Percentiles rank a stretch among this genome's conserved stretches.
Conservation (phyloP, 1,284 basidiomycete genomes). For the Pseudozyma tsukubaensis region DNA sequence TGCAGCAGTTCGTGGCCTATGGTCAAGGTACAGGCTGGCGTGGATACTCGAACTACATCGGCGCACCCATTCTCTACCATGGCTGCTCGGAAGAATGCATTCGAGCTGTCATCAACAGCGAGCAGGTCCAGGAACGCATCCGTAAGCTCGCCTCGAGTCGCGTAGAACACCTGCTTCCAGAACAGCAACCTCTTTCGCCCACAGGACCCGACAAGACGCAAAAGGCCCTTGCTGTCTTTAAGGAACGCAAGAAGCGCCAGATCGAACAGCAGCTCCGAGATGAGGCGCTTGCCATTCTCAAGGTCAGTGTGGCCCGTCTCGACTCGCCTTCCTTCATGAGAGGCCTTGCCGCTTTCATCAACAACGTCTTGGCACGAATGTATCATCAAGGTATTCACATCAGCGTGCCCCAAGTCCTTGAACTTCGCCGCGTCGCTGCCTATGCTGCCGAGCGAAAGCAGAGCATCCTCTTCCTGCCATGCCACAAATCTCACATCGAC, state of each 20-base stretch:
- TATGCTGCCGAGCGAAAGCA: slow-evolving; percentile 66
- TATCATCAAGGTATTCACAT: slow-evolving; percentile 68
- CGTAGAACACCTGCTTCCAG: slow-evolving; percentile 49
- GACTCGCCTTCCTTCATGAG: slow-evolving; percentile 59
- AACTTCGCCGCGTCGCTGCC: slow-evolving; percentile 62
- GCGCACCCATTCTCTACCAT: slow-evolving; percentile 59
- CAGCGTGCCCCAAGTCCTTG: slow-evolving; percentile 61
- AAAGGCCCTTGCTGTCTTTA: slow-evolving; percentile 45
- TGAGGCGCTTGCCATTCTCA: slow-evolving; percentile 52
- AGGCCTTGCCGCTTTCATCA: slow-evolving; percentile 60
- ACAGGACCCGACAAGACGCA: slow-evolving; percentile 42
- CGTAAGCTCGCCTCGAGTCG: slow-evolving; percentile 46
- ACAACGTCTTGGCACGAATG: slow-evolving; percentile 68
- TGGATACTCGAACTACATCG: slow-evolving; percentile 63
- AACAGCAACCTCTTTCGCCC: slow-evolving; percentile 26
- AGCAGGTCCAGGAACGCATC: slow-evolving; percentile 59
- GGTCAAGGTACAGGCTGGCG: slow-evolving; percentile 63
- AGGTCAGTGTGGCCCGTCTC: slow-evolving; percentile 54
- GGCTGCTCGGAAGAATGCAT: slow-evolving; percentile 57
- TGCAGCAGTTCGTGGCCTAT: slow-evolving; percentile 61
- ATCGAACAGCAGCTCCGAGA: slow-evolving; percentile 60
- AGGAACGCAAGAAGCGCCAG: slow-evolving; percentile 54
- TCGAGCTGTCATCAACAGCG: slow-evolving; percentile 53
- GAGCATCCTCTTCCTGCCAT: slow-evolving; percentile 69
- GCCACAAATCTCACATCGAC: slow-evolving; percentile 70